These are phyloP conservation scores for Simmondsia chinensis DNA, from an alignment of 148 eudicot species.

Conservation along the genomic window DNA sequence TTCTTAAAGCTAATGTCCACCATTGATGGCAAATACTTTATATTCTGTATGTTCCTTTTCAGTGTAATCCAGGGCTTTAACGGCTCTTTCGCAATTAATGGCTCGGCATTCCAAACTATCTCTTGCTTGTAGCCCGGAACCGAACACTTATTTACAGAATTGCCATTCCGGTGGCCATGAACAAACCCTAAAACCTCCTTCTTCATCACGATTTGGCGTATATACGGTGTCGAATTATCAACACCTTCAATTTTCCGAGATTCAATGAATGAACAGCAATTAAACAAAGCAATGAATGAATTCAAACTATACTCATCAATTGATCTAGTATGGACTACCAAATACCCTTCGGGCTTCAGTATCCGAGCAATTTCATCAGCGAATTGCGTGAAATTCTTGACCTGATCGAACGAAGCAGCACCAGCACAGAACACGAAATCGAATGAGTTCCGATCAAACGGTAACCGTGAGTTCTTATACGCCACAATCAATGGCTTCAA, in stretches of 20 bases:
- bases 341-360: constrained; percentile 75
- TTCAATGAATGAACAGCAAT: constrained; percentile 54
- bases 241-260: constrained; percentile 41
- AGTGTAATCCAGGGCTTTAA: constrained; percentile 87
- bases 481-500: constrained; percentile 44
- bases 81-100: constrained; percentile 62
- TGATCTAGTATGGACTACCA: constrained; percentile 62
- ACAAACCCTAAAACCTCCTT: constrained; percentile 13
- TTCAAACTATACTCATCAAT: constrained; percentile 77
- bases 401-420: constrained; percentile 21
- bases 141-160: constrained; percentile 31
- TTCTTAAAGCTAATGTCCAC: constrained; percentile 75
- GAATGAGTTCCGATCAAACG: constrained; percentile 29
- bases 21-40: constrained; percentile 68
- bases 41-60: constrained; percentile 63
- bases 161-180: constrained; percentile 2
- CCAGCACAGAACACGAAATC: constrained; percentile 58
- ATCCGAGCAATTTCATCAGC: constrained; percentile 45
- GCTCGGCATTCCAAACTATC: constrained; percentile 56
- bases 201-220: constrained; percentile 74
- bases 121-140: constrained; percentile 64
- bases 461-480: constrained; percentile 24
- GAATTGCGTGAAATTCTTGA: constrained; percentile 20
- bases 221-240: constrained; percentile 15
- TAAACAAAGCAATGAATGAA: constrained; percentile 77